Evolutionary conservation across 139 green algal species (phyloP).

Genomic region (Dunaliella sp.): DNA sequence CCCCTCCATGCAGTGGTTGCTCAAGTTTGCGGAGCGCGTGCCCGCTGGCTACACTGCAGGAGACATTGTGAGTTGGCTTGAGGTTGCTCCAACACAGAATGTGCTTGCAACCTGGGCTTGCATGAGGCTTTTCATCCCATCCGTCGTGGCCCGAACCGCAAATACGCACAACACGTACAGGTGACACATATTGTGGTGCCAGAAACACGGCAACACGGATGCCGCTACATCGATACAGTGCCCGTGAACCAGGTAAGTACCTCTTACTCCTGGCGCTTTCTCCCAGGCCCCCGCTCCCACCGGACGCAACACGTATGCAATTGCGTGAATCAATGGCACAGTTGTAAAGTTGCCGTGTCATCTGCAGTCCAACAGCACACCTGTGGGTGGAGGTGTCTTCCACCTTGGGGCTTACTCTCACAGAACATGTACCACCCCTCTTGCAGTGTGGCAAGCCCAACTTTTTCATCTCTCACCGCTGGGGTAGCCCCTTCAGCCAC

Average conservation of each 20-base stretch:
- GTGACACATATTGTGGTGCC: not conserved
- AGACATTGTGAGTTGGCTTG: not conserved
- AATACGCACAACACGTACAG: not conserved
- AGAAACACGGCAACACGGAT: conserved; percentile 1
- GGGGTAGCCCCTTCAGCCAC: conserved; percentile 10
- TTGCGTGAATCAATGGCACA: too few species aligned
- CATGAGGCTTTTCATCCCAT: not conserved
- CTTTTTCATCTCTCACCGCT: conserved; percentile 5
- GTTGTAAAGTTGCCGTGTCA: too few species aligned
- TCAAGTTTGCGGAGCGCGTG: not conserved
- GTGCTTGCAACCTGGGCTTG: not conserved
- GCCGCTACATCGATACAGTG: conserved; percentile 11
- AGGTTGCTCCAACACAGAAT: too few species aligned
- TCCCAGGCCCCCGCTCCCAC: too few species aligned
- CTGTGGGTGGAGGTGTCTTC: too few species aligned
- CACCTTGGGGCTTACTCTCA: too few species aligned
- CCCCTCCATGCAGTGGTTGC: not conserved
- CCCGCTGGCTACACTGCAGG: not conserved
- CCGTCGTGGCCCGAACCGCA: too few species aligned
- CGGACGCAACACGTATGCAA: too few species aligned
- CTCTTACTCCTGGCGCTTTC: too few species aligned
- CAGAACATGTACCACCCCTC: too few species aligned
- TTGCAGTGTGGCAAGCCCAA: not conserved
- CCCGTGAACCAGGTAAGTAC: not conserved
- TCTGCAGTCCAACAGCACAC: too few species aligned